Percentiles rank a stretch among this genome's conserved stretches.
These are phyloP conservation scores for Leptosphaerulina australis DNA, from an alignment of 2,329 filamentous ascomycete species.

Conservation along the genomic window DNA sequence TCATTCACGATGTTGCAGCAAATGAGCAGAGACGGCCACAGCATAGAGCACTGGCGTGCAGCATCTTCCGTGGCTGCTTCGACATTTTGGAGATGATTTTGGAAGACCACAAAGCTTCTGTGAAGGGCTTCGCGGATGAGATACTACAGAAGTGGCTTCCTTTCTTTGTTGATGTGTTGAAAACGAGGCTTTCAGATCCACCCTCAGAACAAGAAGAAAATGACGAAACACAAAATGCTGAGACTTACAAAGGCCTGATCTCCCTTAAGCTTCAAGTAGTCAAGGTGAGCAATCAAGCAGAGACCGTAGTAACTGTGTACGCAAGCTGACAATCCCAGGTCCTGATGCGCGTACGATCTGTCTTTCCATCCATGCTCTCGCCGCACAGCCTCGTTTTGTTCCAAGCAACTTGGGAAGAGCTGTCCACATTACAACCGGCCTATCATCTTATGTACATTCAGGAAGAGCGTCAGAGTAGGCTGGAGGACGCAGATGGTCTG, in stretches of 20 bases:
- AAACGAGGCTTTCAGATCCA: constrained; percentile 70
- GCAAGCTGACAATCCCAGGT: constrained; percentile 57
- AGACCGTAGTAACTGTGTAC: not conserved
- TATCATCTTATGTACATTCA: constrained; percentile 87
- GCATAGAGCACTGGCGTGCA: constrained; percentile 83
- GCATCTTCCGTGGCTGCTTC: constrained; percentile 89
- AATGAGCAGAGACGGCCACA: constrained; percentile 75
- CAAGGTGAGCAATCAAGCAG: constrained; percentile 59
- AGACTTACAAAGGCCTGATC: constrained; percentile 79
- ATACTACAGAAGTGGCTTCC: constrained; percentile 83
- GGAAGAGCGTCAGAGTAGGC: constrained; percentile 80
- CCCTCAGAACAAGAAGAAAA: constrained; percentile 64
- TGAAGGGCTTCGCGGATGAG: constrained; percentile 88
- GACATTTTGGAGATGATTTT: constrained; percentile 96
- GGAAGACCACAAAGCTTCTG: constrained; percentile 84
- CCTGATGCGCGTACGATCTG: constrained; percentile 81
- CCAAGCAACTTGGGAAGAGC: constrained; percentile 85
- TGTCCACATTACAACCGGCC: constrained; percentile 71
- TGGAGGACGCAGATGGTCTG: constrained; percentile 89
- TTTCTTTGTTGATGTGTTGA: constrained; percentile 82
- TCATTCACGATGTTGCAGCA: constrained; percentile 80
- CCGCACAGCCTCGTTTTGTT: constrained; percentile 85
- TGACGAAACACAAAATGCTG: constrained; percentile 61
- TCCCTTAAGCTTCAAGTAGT: constrained; percentile 92
- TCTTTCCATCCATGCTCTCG: constrained; percentile 82